Conservation (phyloP, 768 basidiomycete species). For the Collybia sp. region DNA sequence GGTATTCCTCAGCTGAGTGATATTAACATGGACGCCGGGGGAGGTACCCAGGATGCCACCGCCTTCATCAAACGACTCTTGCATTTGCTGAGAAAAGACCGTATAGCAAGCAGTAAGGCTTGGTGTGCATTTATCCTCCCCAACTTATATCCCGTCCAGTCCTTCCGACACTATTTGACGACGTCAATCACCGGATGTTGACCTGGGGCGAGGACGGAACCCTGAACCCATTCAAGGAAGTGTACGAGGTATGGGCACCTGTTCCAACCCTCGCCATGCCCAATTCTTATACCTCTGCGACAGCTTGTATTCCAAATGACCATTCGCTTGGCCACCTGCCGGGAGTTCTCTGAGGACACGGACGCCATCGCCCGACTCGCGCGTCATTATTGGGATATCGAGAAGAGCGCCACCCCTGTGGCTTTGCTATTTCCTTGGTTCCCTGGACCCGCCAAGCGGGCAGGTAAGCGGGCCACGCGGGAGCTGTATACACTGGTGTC, state of each 20-base stretch:
- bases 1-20: constrained; percentile 14
- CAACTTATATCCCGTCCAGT: too few species aligned
- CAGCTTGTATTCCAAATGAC: too few species aligned
- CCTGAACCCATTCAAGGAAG: constrained; percentile 26
- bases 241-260: constrained; percentile 28
- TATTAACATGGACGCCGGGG: too few species aligned
- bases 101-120: not conserved
- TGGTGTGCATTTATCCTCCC: not conserved
- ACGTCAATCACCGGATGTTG: constrained; percentile 16
- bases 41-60: not conserved
- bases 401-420: not conserved
- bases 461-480: constrained; percentile 11
- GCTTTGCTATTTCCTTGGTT: constrained; percentile 20
- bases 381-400: too few species aligned
- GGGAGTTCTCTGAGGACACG: too few species aligned
- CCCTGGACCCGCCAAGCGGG: constrained; percentile 11
- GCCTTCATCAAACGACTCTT: not conserved
- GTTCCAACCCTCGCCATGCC: too few species aligned
- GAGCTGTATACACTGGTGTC: constrained; percentile 9
- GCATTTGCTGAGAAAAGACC: not conserved
- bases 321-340: too few species aligned
- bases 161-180: constrained; percentile 20
- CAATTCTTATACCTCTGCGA: too few species aligned
- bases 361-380: too few species aligned
- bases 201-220: constrained; percentile 21